Evolutionary conservation across 2,329 filamentous ascomycete genomes (phyloP), one percentile per base, ranked within the genome.

Genomic region (Albifimbria verrucaria): DNA sequence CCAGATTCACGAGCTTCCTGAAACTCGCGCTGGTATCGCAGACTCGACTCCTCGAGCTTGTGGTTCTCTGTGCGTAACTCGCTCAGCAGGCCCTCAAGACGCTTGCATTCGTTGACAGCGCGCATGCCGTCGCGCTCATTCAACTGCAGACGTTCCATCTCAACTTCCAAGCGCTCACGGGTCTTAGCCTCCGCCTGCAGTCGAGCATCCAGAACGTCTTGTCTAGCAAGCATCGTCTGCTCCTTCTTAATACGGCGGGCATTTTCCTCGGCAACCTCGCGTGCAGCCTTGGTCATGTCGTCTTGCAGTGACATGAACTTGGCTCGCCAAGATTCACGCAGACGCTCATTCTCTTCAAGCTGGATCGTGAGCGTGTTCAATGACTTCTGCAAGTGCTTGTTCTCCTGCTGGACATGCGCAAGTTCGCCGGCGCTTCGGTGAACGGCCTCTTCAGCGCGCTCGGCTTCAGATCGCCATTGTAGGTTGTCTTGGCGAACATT

Each of bases 231-330:
- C 59, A 90, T 83, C 54, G 90, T 86, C 60, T 90, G 85, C 66
- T 95, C 90, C 67, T 88, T 88, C 72, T 89, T 88, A 62, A 85
- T 84, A 73, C 89, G 92, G 32, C 82, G 80, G 25, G 88, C 85
- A 66, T 92, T 93, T 66, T 97, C 92, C 62, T 89, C 85, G 21
- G 88, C 86, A 56, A 97, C 85, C 56, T 96, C 88, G 46, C 85
- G 84, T 50, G 90, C 87, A 48, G 91, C 89, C 52, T 78, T 78
- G 26, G 86, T 82, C 87, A 97, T 93, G 61, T 97, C 91, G 57
- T 91, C 83, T 70, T 97, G 92, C 39, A 99, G 77, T 55, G 85
- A 85, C 61, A 93, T 84, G 64, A 97, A 89, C 71, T 94, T 96
- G 67, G 79, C 78, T 59, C 91, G 87, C 82, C 95, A 92, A 55